Conservation (phyloP, 176 grass and related monocot species). For the Raddia distichophylla region DNA sequence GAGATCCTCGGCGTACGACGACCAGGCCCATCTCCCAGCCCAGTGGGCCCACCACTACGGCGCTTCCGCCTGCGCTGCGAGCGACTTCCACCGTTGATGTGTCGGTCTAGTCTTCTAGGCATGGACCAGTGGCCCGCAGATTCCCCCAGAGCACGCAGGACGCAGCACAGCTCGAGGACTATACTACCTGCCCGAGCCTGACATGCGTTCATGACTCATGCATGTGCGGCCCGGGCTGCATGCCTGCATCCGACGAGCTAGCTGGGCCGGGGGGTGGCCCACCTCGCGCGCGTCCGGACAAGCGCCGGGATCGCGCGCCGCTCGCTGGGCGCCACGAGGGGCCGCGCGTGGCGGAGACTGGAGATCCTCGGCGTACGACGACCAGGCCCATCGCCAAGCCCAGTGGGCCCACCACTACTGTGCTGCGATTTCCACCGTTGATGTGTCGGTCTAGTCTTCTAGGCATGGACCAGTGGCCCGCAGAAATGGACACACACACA, state of each 20-base stretch:
- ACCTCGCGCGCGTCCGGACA: constrained; percentile 18
- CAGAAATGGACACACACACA: not conserved
- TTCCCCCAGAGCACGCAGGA: too few relatives aligned
- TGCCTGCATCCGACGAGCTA: not conserved
- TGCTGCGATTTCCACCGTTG: constrained; percentile 30
- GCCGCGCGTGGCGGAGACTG: constrained; percentile 17
- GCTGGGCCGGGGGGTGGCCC: not conserved
- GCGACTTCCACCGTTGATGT: constrained; percentile 30
- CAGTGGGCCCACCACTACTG: not conserved
- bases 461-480: too few relatives aligned
- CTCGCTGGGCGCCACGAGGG: constrained; percentile 29
- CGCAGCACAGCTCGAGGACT: too few relatives aligned
- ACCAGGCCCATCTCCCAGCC: not conserved
- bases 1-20: not conserved
- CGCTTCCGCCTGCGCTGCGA: too few relatives aligned
- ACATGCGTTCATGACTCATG: too few relatives aligned
- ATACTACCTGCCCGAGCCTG: too few relatives aligned
- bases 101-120: not conserved
- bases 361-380: not conserved
- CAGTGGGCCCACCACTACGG: not conserved
- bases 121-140: not conserved
- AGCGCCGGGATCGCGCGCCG: not conserved
- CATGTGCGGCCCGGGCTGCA: not conserved
- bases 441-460: not conserved
- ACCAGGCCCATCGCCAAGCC: not conserved